phyloP scores from a whole-genome alignment of 352 stramenopile genomes.

The Thalassiosira hispida region DNA sequence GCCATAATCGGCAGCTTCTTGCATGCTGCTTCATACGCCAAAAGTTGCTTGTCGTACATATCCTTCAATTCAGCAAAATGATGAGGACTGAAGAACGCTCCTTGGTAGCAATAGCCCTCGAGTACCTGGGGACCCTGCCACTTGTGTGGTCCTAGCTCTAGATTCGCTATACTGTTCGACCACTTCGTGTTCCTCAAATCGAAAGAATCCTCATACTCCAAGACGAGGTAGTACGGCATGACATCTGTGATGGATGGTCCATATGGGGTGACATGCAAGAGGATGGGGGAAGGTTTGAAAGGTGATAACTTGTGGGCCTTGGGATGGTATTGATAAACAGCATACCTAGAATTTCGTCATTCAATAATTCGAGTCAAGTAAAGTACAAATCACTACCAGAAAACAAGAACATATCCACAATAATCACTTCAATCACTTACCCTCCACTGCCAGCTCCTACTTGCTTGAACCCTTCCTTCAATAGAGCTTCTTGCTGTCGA shows the following conservation, averaged over 20 bases:
- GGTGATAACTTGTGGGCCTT: constrained; percentile 11
- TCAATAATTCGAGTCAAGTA: neutral
- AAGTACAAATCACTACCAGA: neutral
- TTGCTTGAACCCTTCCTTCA: constrained; percentile 57
- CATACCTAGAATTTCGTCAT: constrained; percentile 33
- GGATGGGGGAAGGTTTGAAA: constrained; percentile 40
- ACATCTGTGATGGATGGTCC: constrained; percentile 72
- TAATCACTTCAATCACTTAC: constrained; percentile 31
- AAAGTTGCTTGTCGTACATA: constrained; percentile 61
- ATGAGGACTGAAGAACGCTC: constrained; percentile 76
- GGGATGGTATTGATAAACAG: constrained; percentile 53
- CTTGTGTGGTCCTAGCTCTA: constrained; percentile 14
- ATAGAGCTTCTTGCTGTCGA: constrained; percentile 44
- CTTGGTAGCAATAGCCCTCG: constrained; percentile 66
- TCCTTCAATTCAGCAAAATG: constrained; percentile 74
- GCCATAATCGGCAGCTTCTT: constrained; percentile 54
- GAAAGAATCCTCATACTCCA: constrained; percentile 63
- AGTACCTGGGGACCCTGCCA: constrained; percentile 50
- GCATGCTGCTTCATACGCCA: constrained; percentile 65
- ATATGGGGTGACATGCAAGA: constrained; percentile 78
- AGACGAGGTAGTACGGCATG: constrained; percentile 72
- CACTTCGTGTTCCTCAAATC: constrained; percentile 44
- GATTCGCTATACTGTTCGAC: constrained; percentile 44
- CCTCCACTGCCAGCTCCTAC: constrained; percentile 67
- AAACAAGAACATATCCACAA: neutral